A percentile compares a stretch with the other conserved stretches of the same genome.
Evolutionary conservation across 306 rosid genomes (phyloP).

Genomic region (Hippophae gyantsensis): DNA sequence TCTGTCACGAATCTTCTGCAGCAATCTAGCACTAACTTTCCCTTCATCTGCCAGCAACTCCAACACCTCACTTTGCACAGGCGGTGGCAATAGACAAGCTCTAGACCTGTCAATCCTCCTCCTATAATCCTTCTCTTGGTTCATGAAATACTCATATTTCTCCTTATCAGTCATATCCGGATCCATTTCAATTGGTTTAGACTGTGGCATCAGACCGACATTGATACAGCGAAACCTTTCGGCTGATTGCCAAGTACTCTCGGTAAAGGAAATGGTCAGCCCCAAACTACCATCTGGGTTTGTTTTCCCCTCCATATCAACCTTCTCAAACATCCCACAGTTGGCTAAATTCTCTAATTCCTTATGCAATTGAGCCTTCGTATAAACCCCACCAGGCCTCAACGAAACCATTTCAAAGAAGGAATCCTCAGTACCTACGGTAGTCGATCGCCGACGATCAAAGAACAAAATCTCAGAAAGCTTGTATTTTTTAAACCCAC

Average conservation of each 20-base stretch:
- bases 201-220: constrained; percentile 69
- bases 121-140: constrained; percentile 81
- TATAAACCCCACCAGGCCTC: constrained; percentile 65
- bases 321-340: constrained; percentile 99
- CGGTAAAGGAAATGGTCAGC: constrained; percentile 55
- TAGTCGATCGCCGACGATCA: constrained; percentile 45
- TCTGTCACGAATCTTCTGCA: constrained; percentile 86
- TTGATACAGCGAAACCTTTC: constrained; percentile 83
- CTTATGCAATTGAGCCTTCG: constrained; percentile 79
- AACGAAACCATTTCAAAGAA: constrained; percentile 88
- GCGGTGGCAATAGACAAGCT: constrained; percentile 56
- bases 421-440: constrained; percentile 68
- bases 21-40: constrained; percentile 72
- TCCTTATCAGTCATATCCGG: constrained; percentile 91
- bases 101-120: constrained; percentile 70
- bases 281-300: constrained; percentile 70
- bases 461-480: constrained; percentile 65
- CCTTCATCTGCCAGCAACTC: constrained; percentile 61
- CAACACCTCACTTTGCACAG: constrained; percentile 56
- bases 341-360: constrained; percentile 69
- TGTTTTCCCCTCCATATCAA: constrained; percentile 82
- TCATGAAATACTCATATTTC: constrained; percentile 56
- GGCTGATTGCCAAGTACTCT: constrained; percentile 87
- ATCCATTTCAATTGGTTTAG: constrained; percentile 83
- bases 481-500: constrained; percentile 80